Conservation (phyloP, 2,329 filamentous ascomycete species). For the Ceratocystis papillata region DNA sequence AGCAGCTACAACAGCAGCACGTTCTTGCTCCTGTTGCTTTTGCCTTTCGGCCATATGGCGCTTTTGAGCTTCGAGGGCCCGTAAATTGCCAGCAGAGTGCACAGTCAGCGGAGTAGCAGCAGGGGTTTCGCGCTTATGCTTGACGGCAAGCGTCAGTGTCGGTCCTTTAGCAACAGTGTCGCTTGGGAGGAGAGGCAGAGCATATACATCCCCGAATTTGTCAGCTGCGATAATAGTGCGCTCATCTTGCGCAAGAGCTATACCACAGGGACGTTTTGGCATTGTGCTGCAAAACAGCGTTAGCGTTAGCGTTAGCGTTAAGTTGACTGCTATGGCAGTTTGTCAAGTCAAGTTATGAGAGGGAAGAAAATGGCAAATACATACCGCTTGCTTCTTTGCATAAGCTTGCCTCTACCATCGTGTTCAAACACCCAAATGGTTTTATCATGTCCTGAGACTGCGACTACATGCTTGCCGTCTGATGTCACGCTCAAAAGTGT, state of each 20-base stretch:
- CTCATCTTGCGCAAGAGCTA: constrained; percentile 58
- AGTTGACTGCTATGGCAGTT: not conserved
- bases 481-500: constrained; percentile 55
- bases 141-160: constrained; percentile 27
- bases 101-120: constrained; percentile 50
- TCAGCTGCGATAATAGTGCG: constrained; percentile 71
- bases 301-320: constrained; percentile 30
- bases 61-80: constrained; percentile 49
- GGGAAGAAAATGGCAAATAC: not conserved
- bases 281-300: constrained; percentile 48
- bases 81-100: constrained; percentile 53
- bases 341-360: not conserved
- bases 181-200: constrained; percentile 56
- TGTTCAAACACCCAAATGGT: constrained; percentile 71
- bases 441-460: constrained; percentile 86
- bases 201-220: constrained; percentile 96
- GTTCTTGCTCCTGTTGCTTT: constrained; percentile 28
- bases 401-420: constrained; percentile 48
- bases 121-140: constrained; percentile 35
- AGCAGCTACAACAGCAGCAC: not conserved
- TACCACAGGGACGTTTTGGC: constrained; percentile 77
- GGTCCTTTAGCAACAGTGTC: constrained; percentile 25
- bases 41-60: constrained; percentile 34
- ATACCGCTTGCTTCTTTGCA: constrained; percentile 62
- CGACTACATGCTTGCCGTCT: constrained; percentile 58